Percentiles rank a stretch among this genome's conserved stretches.
These are phyloP conservation scores for Urochloa ruziziensis DNA, from an alignment of 176 grass and related monocot species.

Conservation along the genomic window DNA sequence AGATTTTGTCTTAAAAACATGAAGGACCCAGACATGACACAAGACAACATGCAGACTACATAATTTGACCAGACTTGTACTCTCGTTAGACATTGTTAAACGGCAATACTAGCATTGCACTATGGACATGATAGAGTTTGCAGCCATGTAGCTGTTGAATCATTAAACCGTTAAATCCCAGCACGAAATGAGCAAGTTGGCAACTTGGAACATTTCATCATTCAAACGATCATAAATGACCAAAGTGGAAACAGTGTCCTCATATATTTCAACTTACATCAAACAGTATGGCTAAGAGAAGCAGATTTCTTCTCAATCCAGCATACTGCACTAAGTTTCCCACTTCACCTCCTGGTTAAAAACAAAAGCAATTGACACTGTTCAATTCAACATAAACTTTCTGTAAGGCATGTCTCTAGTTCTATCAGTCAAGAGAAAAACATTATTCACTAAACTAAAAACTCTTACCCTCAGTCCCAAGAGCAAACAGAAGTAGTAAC, in stretches of 20 bases:
- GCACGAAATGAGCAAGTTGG: neutral
- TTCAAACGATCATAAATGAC: neutral
- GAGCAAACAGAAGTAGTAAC: neutral
- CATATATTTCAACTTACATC: neutral
- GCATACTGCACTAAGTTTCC: neutral
- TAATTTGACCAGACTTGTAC: slow-evolving; percentile 9
- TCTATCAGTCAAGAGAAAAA: neutral
- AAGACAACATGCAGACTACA: neutral
- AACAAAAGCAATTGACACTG: neutral
- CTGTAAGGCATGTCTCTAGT: neutral
- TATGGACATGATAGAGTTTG: neutral
- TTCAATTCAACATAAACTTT: neutral
- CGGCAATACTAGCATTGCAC: neutral
- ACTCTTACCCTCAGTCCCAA: neutral
- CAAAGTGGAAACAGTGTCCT: neutral
- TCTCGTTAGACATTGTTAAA: neutral
- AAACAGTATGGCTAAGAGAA: neutral
- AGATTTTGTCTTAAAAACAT: neutral
- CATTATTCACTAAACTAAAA: neutral
- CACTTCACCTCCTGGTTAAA: slow-evolving; percentile 37
- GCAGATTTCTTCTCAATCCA: slow-evolving; percentile 3
- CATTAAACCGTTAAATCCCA: neutral
- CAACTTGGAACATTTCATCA: neutral
- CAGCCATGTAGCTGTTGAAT: neutral
- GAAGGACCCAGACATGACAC: neutral